Evolutionary conservation across 2,329 filamentous ascomycete genomes (phyloP).

Genomic region (Samsoniella hepiali): DNA sequence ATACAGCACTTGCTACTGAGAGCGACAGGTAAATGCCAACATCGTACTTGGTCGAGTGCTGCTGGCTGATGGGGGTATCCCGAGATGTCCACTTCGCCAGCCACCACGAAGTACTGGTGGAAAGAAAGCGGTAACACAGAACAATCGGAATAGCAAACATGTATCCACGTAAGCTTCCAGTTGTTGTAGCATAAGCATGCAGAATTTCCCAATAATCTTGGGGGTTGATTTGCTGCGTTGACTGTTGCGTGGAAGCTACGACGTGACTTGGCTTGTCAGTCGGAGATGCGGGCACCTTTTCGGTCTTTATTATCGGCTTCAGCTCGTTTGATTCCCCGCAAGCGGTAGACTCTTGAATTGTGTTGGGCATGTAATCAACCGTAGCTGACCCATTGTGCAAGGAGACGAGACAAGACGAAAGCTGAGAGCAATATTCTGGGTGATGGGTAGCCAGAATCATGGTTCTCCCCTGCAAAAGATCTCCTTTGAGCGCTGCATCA

Average conservation of each 20-base stretch:
- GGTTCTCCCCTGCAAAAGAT: conserved; percentile 18
- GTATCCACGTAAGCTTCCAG: neutral
- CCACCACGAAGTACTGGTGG: conserved; percentile 16
- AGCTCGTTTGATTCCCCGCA: neutral
- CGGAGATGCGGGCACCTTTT: neutral
- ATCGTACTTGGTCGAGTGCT: neutral
- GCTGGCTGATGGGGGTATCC: neutral
- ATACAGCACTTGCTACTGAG: neutral
- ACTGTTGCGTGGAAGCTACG: neutral
- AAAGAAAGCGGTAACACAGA: conserved; percentile 4
- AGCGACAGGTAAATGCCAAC: conserved; percentile 13
- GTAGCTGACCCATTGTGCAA: conserved; percentile 15
- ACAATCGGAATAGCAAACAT: neutral
- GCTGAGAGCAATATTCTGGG: conserved; percentile 16
- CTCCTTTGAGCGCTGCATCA: conserved; percentile 7
- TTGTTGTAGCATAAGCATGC: neutral
- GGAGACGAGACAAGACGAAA: conserved; percentile 5
- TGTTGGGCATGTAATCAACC: neutral
- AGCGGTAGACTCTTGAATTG: neutral
- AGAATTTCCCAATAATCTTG: neutral
- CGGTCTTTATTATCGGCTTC: neutral
- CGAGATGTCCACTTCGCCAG: conserved; percentile 17
- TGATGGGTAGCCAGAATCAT: conserved; percentile 22
- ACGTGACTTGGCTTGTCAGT: neutral
- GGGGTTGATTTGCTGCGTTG: neutral